Base-by-base conservation (phyloP, 371 early-diverging fungal genomes). In the Zopfochytrium polystomum region DNA sequence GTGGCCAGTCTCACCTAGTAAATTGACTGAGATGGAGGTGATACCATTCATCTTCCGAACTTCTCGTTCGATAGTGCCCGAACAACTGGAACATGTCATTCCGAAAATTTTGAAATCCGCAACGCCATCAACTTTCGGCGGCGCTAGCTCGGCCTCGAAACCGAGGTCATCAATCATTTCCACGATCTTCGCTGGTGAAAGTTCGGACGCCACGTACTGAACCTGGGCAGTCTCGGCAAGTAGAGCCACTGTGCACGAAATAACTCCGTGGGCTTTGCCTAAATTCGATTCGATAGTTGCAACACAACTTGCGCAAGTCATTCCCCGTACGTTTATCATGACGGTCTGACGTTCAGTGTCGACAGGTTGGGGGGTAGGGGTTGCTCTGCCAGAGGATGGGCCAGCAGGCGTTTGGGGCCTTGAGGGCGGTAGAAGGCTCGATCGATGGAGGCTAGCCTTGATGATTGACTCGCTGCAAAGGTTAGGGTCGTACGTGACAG, bases 71-170 rank as follows among this genome's bases (percentile, higher is more conserved):
- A 96, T 87, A 45, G 82, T 74, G 20, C 81, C 80, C 9, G 87
- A 88, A 67, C 93, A 91, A 52, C 84, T 82, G 0, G 90, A 87
- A 62, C 90, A 91, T 0, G 90, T 89, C 98, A 97, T 96, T n/a
- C 98, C 97, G 65, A 84, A 89, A n/a, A 96, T 81, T 55, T 87
- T 84, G 33, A 97, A 58, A 35, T 72, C 60, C 23, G 64, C 56
- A 3, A 55, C 56, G 0, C 68, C 71, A 18, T 43, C n/a, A 3
- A 20, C 26, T 6, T 1, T 52, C 3, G 38, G 6, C 3, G 3
- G 52, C 44, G 62, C 23, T 22, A 32, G 32, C 5, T 52, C 47
- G 29, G 93, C 92, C 32, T 87, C 85, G 65, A 96, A 97, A 6
- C 97, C 97, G 35, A 89, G 74, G 26, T 84, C 88, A 47, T 84